Percentiles rank a stretch among this genome's conserved stretches.
Conservation (phyloP, 2,329 filamentous ascomycete genomes). For the Malbranchea zuffiana region DNA sequence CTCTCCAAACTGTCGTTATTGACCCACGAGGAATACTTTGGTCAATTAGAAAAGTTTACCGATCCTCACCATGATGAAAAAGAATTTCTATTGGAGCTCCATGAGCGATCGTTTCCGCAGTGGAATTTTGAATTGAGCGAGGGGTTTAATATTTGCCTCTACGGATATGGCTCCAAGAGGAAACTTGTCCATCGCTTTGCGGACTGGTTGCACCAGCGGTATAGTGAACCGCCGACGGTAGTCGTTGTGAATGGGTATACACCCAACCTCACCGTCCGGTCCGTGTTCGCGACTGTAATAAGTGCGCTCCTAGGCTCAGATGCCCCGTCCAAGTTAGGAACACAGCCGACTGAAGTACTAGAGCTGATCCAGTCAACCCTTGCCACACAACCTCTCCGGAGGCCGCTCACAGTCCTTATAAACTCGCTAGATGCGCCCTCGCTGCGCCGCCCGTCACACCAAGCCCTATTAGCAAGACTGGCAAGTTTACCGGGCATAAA, state of each 20-base stretch:
- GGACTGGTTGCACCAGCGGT: constrained; percentile 49
- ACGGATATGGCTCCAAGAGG: constrained; percentile 86
- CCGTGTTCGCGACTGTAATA: constrained; percentile 49
- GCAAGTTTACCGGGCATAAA: constrained; percentile 61
- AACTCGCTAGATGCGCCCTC: constrained; percentile 77
- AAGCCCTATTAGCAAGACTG: constrained; percentile 64
- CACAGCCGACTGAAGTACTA: constrained; percentile 58
- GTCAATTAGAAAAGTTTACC: constrained; percentile 49
- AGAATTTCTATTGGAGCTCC: constrained; percentile 60
- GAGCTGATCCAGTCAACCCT: constrained; percentile 55
- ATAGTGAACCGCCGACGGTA: constrained; percentile 42
- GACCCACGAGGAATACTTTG: constrained; percentile 86
- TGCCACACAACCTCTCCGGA: constrained; percentile 32
- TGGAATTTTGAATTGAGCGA: constrained; percentile 86
- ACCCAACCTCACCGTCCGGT: constrained; percentile 35
- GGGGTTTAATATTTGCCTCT: constrained; percentile 79
- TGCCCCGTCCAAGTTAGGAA: constrained; percentile 42
- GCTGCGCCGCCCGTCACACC: constrained; percentile 59
- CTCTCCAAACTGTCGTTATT: constrained; percentile 64
- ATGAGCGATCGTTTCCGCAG: constrained; percentile 73
- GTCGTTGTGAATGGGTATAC: constrained; percentile 79
- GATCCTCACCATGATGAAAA: constrained; percentile 63
- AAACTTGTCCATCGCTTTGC: constrained; percentile 65
- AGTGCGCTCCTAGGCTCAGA: constrained; percentile 44
- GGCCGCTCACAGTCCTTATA: constrained; percentile 56